These are phyloP conservation scores for Oenanthe sinensis DNA, from an alignment of 129 eudicot species.

Conservation along the genomic window DNA sequence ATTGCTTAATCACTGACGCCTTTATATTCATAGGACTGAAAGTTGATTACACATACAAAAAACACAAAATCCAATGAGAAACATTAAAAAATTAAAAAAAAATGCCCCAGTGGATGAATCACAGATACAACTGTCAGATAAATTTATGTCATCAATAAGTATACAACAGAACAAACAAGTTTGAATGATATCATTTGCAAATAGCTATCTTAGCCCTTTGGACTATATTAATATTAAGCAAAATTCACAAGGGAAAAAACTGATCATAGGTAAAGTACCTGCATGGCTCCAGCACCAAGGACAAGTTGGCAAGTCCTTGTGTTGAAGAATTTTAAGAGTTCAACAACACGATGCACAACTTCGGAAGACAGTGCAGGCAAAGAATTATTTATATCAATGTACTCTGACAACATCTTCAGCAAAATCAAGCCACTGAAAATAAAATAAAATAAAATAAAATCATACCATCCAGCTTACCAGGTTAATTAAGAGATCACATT, in stretches of 20 bases:
- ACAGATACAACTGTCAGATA: background rate
- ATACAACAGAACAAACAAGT: background rate
- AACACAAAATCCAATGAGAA: background rate
- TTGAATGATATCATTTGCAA: background rate
- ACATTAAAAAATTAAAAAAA: background rate
- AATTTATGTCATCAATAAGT: background rate
- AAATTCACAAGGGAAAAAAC: background rate
- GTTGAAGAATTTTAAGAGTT: constrained; percentile 85
- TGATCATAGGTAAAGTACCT: constrained; percentile 32
- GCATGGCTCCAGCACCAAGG: constrained; percentile 99
- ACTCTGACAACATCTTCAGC: constrained; percentile 98
- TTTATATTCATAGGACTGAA: background rate
- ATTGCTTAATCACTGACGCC: background rate
- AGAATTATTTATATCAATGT: constrained; percentile 72
- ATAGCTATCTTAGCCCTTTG: background rate
- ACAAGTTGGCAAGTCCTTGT: constrained; percentile 89
- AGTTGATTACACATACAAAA: background rate
- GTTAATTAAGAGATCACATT: background rate
- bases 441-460: constrained; percentile 16
- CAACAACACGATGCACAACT: constrained; percentile 90
- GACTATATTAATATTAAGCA: background rate
- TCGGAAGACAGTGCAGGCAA: constrained; percentile 80
- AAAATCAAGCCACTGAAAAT: constrained; percentile 77
- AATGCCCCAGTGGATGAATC: background rate
- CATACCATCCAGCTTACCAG: background rate